These are phyloP conservation scores for Coemansia sp. DNA, from an alignment of 192 early-diverging fungal species.

Conservation along the genomic window DNA sequence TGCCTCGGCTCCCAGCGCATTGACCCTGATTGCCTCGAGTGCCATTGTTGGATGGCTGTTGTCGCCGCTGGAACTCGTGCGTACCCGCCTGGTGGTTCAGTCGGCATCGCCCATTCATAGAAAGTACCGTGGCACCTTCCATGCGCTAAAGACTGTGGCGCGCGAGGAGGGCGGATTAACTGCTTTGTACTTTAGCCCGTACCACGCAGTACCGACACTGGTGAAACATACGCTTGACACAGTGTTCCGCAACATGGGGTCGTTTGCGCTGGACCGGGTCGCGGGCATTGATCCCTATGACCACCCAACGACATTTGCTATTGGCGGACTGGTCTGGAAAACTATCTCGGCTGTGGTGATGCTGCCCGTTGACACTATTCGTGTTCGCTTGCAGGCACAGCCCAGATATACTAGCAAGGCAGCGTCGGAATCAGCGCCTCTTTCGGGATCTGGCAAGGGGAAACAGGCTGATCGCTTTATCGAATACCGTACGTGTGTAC, in stretches of 20 bases:
- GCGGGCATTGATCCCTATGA: slow-evolving; percentile 61
- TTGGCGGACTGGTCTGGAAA: slow-evolving; percentile 69
- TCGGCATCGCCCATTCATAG: slow-evolving; percentile 72
- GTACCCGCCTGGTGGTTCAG: slow-evolving; percentile 88
- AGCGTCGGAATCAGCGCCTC: neutral
- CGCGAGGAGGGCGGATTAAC: slow-evolving; percentile 77
- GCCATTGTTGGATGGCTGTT: slow-evolving; percentile 78
- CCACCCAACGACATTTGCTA: slow-evolving; percentile 65
- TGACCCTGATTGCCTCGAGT: slow-evolving; percentile 77
- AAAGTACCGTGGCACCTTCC: slow-evolving; percentile 81
- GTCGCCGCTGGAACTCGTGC: slow-evolving; percentile 88
- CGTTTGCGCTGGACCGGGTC: slow-evolving; percentile 69
- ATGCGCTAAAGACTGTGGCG: slow-evolving; percentile 76
- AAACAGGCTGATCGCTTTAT: slow-evolving; percentile 37
- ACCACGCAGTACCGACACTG: slow-evolving; percentile 78
- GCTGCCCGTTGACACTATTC: slow-evolving; percentile 85
- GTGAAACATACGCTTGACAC: slow-evolving; percentile 79
- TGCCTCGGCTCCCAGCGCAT: slow-evolving; percentile 62
- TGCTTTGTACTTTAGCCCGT: slow-evolving; percentile 69
- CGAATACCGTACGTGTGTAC: slow-evolving; percentile 69
- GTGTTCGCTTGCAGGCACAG: slow-evolving; percentile 86
- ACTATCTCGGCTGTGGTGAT: slow-evolving; percentile 76
- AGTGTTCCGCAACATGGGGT: slow-evolving; percentile 67
- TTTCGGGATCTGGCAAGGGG: neutral
- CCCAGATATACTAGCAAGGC: slow-evolving; percentile 60